phyloP scores from a whole-genome alignment of 768 basidiomycete species.

The Leccinum uliginosum region DNA sequence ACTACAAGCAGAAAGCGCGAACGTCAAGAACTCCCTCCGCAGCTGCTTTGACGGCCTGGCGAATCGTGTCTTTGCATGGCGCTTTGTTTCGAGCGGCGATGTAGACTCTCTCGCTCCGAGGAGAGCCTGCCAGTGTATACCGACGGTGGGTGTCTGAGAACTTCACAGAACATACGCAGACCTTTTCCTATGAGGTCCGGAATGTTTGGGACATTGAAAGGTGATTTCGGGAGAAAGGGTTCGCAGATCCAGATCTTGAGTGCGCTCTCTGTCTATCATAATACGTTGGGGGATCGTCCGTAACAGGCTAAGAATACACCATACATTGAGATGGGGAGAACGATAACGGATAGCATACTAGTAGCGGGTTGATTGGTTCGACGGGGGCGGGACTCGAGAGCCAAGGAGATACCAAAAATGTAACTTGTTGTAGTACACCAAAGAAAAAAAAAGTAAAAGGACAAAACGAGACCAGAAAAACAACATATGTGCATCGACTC shows the following conservation, averaged over 20 bases:
- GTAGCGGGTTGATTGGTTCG: neutral
- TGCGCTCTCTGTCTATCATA: neutral
- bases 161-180: constrained; percentile 2
- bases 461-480: neutral
- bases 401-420: neutral
- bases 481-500: neutral
- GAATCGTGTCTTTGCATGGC: constrained; percentile 28
- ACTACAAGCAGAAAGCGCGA: neutral
- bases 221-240: constrained; percentile 20
- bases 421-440: neutral
- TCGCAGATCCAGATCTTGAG: constrained; percentile 9
- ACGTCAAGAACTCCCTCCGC: constrained; percentile 32
- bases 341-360: neutral
- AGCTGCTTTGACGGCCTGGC: constrained; percentile 28
- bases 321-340: neutral
- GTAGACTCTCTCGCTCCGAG: constrained; percentile 36
- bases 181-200: constrained; percentile 33
- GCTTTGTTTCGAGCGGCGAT: constrained; percentile 27
- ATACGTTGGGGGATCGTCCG: neutral
- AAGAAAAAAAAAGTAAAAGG: neutral
- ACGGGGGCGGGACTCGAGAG: neutral
- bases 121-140: constrained; percentile 18
- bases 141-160: neutral
- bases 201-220: constrained; percentile 28
- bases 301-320: neutral